A percentile compares a stretch with the other conserved stretches of the same genome.
These are phyloP conservation scores for Ceratobasidium sp. DNA, from an alignment of 1,284 basidiomycete species.

Conservation along the genomic window DNA sequence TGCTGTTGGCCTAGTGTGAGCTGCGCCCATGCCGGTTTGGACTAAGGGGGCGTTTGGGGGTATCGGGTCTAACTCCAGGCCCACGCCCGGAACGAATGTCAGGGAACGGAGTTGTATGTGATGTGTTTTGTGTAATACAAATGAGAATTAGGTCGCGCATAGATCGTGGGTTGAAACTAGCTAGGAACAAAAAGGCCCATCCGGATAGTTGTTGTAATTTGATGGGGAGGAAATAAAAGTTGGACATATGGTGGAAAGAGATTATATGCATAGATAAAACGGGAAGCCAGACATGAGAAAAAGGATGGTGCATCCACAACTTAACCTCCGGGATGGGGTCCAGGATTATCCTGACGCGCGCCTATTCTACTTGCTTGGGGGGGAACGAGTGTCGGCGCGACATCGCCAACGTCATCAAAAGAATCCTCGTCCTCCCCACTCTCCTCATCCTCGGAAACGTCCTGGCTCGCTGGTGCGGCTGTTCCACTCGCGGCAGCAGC, in stretches of 20 bases:
- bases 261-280: slow-evolving; percentile 15
- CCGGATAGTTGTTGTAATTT: slow-evolving; percentile 10
- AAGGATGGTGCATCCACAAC: neutral
- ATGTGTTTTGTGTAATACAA: slow-evolving; percentile 5
- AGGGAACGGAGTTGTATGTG: neutral
- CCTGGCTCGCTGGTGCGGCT: slow-evolving; percentile 18
- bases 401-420: slow-evolving; percentile 30
- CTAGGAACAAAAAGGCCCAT: slow-evolving; percentile 8
- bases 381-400: neutral
- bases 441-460: slow-evolving; percentile 44
- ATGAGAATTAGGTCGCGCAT: neutral
- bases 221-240: neutral
- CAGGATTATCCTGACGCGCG: slow-evolving; percentile 9
- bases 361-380: neutral
- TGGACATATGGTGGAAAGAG: neutral
- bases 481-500: slow-evolving; percentile 51
- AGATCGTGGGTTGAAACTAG: neutral
- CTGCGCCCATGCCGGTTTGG: neutral
- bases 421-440: slow-evolving; percentile 50
- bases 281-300: neutral
- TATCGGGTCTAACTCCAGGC: neutral
- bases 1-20: neutral
- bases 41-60: neutral
- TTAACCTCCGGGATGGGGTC: slow-evolving; percentile 38
- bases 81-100: neutral